Percentiles rank a stretch among this genome's conserved stretches.
phyloP scores from a whole-genome alignment of 306 rosid genomes.

The Urtica urens region DNA sequence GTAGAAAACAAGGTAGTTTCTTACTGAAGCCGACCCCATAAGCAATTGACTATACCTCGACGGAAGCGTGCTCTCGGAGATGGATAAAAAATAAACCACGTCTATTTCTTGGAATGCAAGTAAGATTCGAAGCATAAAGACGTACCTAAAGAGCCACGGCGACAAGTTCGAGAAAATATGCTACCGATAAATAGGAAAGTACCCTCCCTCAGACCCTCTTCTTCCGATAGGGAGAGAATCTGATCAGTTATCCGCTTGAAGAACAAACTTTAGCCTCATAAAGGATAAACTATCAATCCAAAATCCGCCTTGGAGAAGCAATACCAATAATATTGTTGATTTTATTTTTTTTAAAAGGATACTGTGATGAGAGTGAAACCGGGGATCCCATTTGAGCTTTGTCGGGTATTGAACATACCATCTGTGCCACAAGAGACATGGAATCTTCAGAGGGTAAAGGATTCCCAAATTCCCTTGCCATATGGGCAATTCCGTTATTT shows the following conservation, averaged over 20 bases:
- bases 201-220: conserved; percentile 29
- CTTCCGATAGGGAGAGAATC: conserved; percentile 60
- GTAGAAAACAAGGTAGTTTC: conserved; percentile 3
- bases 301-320: conserved; percentile 9
- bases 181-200: conserved; percentile 67
- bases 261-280: conserved; percentile 52
- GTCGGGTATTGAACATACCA: conserved; percentile 84
- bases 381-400: conserved; percentile 61
- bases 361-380: conserved; percentile 67
- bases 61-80: too few species aligned
- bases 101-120: conserved; percentile 3
- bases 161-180: conserved; percentile 70
- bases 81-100: background rate
- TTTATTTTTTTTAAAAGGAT: conserved; percentile 27
- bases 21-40: background rate
- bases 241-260: conserved; percentile 69
- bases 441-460: conserved; percentile 23
- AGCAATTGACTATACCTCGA: too few species aligned
- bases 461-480: conserved; percentile 63
- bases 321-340: conserved; percentile 1
- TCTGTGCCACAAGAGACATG: conserved; percentile 57
- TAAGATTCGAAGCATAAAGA: conserved; percentile 12
- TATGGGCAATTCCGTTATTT: conserved; percentile 63
- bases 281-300: conserved; percentile 29
- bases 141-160: conserved; percentile 92